Conservation (phyloP, 192 early-diverging fungal species). For the Umbelopsis isabellina region DNA sequence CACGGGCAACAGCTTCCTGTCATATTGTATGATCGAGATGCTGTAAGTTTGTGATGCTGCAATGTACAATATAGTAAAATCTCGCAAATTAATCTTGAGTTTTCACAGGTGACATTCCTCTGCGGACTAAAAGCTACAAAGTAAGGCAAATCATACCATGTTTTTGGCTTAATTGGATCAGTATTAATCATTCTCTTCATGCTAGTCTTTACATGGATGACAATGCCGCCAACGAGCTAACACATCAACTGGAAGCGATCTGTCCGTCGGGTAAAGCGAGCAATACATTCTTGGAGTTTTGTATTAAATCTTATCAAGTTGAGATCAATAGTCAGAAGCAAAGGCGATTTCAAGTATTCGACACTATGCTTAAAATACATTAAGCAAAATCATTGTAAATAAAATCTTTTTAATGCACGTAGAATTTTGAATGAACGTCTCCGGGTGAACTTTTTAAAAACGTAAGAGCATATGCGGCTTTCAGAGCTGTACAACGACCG, state of each 20-base stretch:
- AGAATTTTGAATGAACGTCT: background rate
- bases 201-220: background rate
- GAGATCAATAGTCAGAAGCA: background rate
- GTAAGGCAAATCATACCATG: background rate
- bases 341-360: slow-evolving; percentile 2
- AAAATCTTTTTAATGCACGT: slow-evolving; percentile 2
- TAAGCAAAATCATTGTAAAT: background rate
- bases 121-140: background rate
- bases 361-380: slow-evolving; percentile 14
- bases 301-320: background rate
- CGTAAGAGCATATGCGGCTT: slow-evolving; percentile 6
- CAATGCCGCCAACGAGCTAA: background rate
- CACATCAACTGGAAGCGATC: background rate
- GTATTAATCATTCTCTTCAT: background rate
- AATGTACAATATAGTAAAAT: background rate
- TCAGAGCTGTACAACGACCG: slow-evolving; percentile 26
- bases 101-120: background rate
- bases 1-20: background rate
- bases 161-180: background rate
- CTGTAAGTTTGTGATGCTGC: background rate
- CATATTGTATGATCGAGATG: slow-evolving; percentile 7
- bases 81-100: no score
- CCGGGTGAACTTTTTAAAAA: slow-evolving; percentile 1
- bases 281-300: background rate
- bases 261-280: slow-evolving; percentile 1